These are phyloP conservation scores for Trichoderma afroharzianum DNA, from an alignment of 2,329 filamentous ascomycete genomes.

Conservation along the genomic window DNA sequence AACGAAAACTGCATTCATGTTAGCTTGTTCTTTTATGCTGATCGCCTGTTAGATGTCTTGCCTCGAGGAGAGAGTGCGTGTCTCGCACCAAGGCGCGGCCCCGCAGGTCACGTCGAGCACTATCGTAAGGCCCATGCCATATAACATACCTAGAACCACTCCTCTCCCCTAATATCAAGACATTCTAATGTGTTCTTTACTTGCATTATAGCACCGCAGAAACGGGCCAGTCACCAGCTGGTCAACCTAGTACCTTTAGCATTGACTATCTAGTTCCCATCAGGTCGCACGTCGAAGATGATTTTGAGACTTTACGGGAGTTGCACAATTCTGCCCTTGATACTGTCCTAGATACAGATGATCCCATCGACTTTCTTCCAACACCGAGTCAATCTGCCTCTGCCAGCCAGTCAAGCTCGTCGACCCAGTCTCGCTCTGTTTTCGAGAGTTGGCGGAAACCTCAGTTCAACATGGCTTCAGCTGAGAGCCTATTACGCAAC, in stretches of 20 bases:
- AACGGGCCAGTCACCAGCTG: neutral
- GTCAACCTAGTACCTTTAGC: neutral
- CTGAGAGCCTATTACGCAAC: neutral
- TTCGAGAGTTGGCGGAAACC: neutral
- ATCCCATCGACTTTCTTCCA: neutral
- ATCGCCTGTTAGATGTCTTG: neutral
- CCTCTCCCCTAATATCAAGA: too few species aligned
- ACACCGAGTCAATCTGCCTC: neutral
- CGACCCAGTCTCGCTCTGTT: neutral
- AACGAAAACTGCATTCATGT: neutral
- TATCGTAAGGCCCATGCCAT: neutral
- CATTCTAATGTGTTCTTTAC: neutral
- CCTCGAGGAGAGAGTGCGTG: neutral
- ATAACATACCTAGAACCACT: neutral
- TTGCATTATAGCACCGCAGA: neutral
- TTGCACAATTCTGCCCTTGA: neutral
- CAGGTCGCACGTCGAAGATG: neutral
- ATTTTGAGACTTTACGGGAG: neutral
- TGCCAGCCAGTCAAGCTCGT: neutral
- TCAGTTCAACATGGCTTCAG: neutral
- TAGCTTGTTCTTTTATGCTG: neutral
- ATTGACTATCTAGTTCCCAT: neutral
- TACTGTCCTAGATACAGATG: neutral
- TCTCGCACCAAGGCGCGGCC: neutral
- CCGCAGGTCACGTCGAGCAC: neutral